Evolutionary conservation across 169 alveolate species (phyloP).

Genomic region (Miamiensis avidus): DNA sequence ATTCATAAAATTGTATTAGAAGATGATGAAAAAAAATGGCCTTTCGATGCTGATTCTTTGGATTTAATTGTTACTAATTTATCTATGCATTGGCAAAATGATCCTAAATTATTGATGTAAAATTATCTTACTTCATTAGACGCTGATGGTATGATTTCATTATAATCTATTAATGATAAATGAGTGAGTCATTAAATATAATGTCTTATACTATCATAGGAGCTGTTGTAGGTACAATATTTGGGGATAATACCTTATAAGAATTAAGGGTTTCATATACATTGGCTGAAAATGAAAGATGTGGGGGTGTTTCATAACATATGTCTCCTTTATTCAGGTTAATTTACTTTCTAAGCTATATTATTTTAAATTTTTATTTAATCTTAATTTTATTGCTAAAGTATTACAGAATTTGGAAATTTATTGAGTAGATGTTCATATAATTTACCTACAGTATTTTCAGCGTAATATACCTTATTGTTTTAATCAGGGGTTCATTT

Average conservation of each 20-base stretch:
- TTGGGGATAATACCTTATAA: constrained; percentile 48
- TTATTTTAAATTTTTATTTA: too few species aligned
- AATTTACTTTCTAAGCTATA: too few species aligned
- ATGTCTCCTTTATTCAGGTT: constrained; percentile 44
- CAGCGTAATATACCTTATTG: constrained; percentile 34
- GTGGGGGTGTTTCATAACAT: constrained; percentile 57
- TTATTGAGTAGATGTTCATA: constrained; percentile 39
- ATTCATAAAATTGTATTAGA: background rate
- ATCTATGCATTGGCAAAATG: background rate
- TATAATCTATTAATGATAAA: too few species aligned
- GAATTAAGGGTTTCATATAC: constrained; percentile 47
- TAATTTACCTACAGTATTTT: constrained; percentile 44
- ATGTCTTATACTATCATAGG: too few species aligned
- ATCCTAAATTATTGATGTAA: background rate
- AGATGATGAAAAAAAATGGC: background rate
- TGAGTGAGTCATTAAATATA: too few species aligned
- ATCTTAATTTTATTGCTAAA: too few species aligned
- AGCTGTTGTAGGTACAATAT: constrained; percentile 36
- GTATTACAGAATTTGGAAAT: constrained; percentile 49
- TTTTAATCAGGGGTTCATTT: constrained; percentile 32
- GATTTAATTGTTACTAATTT: background rate
- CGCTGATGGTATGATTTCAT: background rate
- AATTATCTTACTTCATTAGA: background rate
- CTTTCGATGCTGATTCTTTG: background rate
- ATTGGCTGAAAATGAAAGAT: constrained; percentile 61